Percentiles rank a stretch among this genome's conserved stretches.
Conservation (phyloP, 2,329 filamentous ascomycete species). For the Penicillium sp. region DNA sequence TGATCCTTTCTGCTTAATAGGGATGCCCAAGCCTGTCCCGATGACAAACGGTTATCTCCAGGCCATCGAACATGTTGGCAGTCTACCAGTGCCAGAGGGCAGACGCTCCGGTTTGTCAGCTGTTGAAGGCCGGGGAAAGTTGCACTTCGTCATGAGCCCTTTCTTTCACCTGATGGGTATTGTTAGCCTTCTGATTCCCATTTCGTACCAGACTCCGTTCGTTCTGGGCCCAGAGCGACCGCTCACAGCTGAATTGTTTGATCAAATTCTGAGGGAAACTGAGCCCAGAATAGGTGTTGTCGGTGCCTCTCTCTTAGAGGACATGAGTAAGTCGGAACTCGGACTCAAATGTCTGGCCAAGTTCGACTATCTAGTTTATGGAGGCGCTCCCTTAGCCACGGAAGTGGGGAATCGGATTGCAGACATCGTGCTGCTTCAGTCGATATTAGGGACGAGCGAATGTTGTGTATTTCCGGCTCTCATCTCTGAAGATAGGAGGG, state of each 20-base stretch:
- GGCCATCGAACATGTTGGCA: background rate
- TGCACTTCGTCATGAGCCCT: constrained; percentile 8
- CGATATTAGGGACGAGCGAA: constrained; percentile 13
- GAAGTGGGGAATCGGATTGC: constrained; percentile 8
- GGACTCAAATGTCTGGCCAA: background rate
- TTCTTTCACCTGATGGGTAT: constrained; percentile 22
- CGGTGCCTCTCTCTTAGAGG: constrained; percentile 3
- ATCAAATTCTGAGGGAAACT: constrained; percentile 5
- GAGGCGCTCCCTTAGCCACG: constrained; percentile 13
- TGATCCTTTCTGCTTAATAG: background rate
- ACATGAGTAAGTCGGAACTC: constrained; percentile 3
- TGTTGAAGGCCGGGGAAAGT: background rate
- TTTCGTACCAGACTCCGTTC: constrained; percentile 5
- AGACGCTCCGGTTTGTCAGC: background rate
- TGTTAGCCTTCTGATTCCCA: background rate
- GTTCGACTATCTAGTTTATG: constrained; percentile 3
- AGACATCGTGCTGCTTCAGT: background rate
- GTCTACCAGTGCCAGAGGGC: background rate
- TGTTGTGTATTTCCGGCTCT: constrained; percentile 12
- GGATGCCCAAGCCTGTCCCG: constrained; percentile 22
- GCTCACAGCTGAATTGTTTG: constrained; percentile 8
- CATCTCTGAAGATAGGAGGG: constrained; percentile 3
- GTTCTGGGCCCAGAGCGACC: constrained; percentile 12
- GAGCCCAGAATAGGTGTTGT: constrained; percentile 1
- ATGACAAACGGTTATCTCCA: constrained; percentile 22